Base-by-base conservation (phyloP, 2,329 filamentous ascomycete species). In the Colletotrichum sp. region DNA sequence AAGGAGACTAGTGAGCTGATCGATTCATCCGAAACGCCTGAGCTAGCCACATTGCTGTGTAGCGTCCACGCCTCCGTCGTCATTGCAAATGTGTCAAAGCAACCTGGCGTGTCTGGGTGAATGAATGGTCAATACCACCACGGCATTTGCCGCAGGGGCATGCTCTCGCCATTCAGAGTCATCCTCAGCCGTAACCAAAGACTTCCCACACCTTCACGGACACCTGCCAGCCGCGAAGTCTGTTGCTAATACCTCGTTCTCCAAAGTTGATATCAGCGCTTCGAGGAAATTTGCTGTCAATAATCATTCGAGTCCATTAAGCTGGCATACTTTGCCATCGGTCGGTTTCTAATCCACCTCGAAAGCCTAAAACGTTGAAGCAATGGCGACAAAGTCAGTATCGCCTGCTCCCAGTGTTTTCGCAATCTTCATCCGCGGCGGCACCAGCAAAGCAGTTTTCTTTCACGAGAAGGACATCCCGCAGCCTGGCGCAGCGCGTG, bases 381-480 rank as follows among this genome's bases (percentile, higher is more conserved):
- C 26, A 12, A 62, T 62, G 59, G 28, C 28, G 26, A 18, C 26
- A 18, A 32, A 30, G 24, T 30, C 59, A 3, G 28, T n/a, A 2
- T 32, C 4, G 59, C 26, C 59, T 28, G 59, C 28, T 8, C 59
- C 59, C 26, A 34, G 59, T 30, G n/a, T 48, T n/a, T 66, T 66
- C 16, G 63, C 63, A 16, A 30, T 22, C 63, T 66, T 66, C 39
- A 48, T 66, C 22, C 66, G 72, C 8, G 36, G 59, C 8, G 72
- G 67, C 28, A 64, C 34, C 28, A 71, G 55, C 24, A 71, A 71
- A 32, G 55, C 71, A 6, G n/a, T 73, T n/a, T 88, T 93, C 64
- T 88, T 93, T 81, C 85, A 89, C 30, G 81, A 86, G 34, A 80
- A 84, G 30, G 82, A 91, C 78, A 86, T 93, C 0, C 90, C 91